phyloP scores from a whole-genome alignment of 768 basidiomycete species.

The Leccinum sublutescens region DNA sequence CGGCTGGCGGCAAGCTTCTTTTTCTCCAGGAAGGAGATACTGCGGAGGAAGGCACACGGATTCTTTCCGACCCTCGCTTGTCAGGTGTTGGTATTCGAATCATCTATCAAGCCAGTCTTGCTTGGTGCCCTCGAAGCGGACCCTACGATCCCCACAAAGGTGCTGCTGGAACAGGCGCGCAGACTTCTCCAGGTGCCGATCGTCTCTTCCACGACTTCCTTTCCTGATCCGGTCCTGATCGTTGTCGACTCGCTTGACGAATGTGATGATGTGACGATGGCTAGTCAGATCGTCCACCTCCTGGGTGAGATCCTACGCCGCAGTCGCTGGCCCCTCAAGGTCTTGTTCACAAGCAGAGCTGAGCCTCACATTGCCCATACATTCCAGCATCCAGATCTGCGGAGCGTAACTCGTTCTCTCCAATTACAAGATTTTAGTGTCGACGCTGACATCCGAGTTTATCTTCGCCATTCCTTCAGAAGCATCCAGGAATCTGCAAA shows the following conservation, averaged over 20 bases:
- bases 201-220: constrained; percentile 4
- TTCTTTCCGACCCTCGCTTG: constrained; percentile 34
- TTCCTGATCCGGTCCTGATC: constrained; percentile 18
- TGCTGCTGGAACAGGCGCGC: constrained; percentile 24
- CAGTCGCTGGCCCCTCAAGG: constrained; percentile 23
- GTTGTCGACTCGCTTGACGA: constrained; percentile 25
- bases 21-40: constrained; percentile 28
- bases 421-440: constrained; percentile 22
- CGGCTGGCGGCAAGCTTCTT: constrained; percentile 37
- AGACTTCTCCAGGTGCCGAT: constrained; percentile 25
- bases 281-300: constrained; percentile 23
- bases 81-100: constrained; percentile 25
- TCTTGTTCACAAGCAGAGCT: constrained; percentile 26
- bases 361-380: constrained; percentile 18
- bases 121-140: constrained; percentile 21
- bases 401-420: constrained; percentile 4
- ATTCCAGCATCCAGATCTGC: constrained; percentile 17
- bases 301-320: constrained; percentile 13
- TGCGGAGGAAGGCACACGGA: constrained; percentile 19
- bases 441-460: constrained; percentile 24
- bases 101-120: constrained; percentile 16
- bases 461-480: constrained; percentile 22
- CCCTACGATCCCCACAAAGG: constrained; percentile 20
- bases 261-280: constrained; percentile 25
- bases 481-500: constrained; percentile 5